Base-by-base conservation (phyloP, 345 rosid genomes). In the Citrus medica region DNA sequence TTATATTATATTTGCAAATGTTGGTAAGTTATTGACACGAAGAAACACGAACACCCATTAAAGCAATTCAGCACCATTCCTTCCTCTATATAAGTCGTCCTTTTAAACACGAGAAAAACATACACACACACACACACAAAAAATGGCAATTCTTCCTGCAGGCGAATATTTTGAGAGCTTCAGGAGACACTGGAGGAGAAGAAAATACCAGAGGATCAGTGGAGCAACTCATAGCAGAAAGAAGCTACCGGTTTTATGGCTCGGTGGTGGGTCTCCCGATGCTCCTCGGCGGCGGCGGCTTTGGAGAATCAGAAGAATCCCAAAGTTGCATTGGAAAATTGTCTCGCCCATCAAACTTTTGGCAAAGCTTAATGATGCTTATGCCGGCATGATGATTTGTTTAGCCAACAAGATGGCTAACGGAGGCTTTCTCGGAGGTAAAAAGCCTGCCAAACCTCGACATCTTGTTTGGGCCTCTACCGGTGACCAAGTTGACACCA, bases 171-270 rank as follows among this genome's bases (percentile, higher is more conserved):
- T 68, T 42, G 82, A 84, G 24, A 80, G 33, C 81, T 32, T 84
- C 76, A 84, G 86, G 83, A 86, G 89, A 79, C 64, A n/a, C 38
- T 81, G 87, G 86, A 84, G 85, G 75, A 82, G 87, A 67, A 88
- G 73, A 67, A 79, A 79, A 55, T 86, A 86, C 82, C 86, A 85
- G 21, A 83, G 79, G 46, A 79, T 88, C 27, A 13, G 48, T 1
- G 60, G 77, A 13, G 30, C 55, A 28, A 25, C 19, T 75, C 46
- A 22, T 28, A 9, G 13, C 28, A 78, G 22, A 10, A 82, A 67
- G 79, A 83, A 76, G 86, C 70, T 86, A 19, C 80, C 66, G 81
- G 51, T 86, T 9, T 4, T 27, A 25, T 76, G 91, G 83, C 83
- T 88, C 1, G 89, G 87, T 46, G 17, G 51, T 14, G 68, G 68